Base-by-base conservation (phyloP, 768 basidiomycete genomes). In the Pleurotus tuoliensis region DNA sequence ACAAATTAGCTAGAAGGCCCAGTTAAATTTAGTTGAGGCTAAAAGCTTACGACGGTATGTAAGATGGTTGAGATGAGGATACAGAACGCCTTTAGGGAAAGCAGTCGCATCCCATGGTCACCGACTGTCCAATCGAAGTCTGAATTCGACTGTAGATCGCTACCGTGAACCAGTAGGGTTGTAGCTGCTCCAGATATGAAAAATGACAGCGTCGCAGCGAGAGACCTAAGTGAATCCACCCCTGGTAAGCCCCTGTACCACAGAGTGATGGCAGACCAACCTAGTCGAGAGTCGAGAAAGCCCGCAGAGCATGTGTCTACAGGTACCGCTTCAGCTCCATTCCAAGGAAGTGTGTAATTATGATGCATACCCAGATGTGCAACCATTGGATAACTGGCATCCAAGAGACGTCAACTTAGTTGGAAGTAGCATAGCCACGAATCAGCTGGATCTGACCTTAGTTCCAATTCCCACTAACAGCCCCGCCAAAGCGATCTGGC, bases 241-340 rank as follows among this genome's bases (percentile, higher is more conserved):
- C n/a, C 47, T 52, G 41, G 50, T 55, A 50, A 60, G 61, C 59
- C 25, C 51, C 51, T 53, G n/a, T 34, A 11, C 30, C 11, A 11
- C 30, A 34, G 30, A 34, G 11, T 34, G 30, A 34, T 34, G 30
- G 30, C 30, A 34, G 30, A 34, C 30, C 30, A 62, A 82, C 84
- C 84, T 76, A 51, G 66, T 34, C 41, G 84, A 86, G 57, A 83
- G 71, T 25, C 81, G 77, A 39, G 84, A 80, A 41, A 85, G 53
- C 27, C 85, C 85, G 57, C 75, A 76, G 55, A 87, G 73, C 84
- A 87, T 86, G 70, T 87, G 85, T 46, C 84, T 85, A 54, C 30
- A 4, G 8, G 30, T 9, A 11, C 30, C 11, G 11, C 30, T 34
- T 34, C 30, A 34, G 30, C 7, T 20, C 43, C 11, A 48, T 38